phyloP scores from a whole-genome alignment of 169 alveolate species.

The Cystoisospora suis region DNA sequence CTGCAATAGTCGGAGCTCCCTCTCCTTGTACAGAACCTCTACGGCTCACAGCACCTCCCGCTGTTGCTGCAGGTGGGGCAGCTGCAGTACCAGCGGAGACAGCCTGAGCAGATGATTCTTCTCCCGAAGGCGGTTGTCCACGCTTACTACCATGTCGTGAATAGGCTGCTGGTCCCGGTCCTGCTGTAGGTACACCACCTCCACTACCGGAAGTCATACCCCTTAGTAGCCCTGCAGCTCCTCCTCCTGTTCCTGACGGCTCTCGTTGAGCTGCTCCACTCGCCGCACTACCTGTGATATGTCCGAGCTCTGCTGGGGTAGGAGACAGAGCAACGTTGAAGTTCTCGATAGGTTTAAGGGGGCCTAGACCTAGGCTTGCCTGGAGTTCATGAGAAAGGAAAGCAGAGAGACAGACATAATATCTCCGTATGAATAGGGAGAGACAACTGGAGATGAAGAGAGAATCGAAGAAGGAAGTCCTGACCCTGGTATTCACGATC shows the following conservation, averaged over 20 bases:
- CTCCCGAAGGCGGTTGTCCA: neutral
- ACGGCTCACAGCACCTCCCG: neutral
- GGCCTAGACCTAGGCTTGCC: conserved; percentile 22
- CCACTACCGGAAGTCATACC: too few species aligned
- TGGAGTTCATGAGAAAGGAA: neutral
- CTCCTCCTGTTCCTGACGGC: too few species aligned
- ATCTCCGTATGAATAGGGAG: too few species aligned
- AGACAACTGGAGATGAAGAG: too few species aligned
- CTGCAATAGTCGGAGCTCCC: neutral
- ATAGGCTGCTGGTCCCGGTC: neutral
- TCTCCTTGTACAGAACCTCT: neutral
- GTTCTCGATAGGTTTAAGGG: conserved; percentile 54
- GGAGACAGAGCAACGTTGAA: conserved; percentile 57
- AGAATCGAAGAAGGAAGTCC: too few species aligned
- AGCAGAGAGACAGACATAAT: neutral
- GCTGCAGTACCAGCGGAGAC: neutral
- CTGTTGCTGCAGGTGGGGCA: neutral
- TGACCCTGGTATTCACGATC: too few species aligned
- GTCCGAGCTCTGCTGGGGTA: neutral
- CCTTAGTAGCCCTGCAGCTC: too few species aligned
- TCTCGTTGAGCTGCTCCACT: neutral
- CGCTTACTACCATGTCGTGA: neutral
- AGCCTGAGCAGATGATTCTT: neutral
- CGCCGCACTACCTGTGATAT: neutral
- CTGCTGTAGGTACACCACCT: neutral